Percentiles rank a stretch among this genome's conserved stretches.
These are phyloP conservation scores for Termitomyces heimii DNA, from an alignment of 768 basidiomycete genomes.

Conservation along the genomic window DNA sequence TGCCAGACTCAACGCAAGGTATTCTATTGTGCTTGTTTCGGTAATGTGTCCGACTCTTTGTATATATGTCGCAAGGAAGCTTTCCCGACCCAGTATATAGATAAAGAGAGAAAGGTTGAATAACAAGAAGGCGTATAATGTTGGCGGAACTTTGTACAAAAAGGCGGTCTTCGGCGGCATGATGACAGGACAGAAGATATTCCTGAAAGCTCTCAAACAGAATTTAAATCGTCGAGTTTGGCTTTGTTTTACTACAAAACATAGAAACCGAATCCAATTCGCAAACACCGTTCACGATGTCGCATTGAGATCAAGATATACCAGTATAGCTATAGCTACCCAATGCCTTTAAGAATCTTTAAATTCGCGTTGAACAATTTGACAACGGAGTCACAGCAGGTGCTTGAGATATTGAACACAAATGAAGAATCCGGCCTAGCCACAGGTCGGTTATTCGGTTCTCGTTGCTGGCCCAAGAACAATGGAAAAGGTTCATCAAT, in stretches of 20 bases:
- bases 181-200: neutral
- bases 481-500: neutral
- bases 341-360: neutral
- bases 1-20: neutral
- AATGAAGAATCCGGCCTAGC: neutral
- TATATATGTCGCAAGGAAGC: neutral
- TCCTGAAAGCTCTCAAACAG: neutral
- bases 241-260: neutral
- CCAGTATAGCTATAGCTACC: neutral
- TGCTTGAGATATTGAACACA: too few relatives aligned
- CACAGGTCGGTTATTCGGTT: neutral
- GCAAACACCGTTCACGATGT: neutral
- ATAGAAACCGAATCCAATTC: neutral
- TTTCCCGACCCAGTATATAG: neutral
- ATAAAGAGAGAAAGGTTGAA: neutral
- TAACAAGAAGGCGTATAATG: neutral
- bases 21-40: neutral
- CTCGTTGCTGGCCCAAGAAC: neutral
- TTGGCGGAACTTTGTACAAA: neutral
- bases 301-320: neutral
- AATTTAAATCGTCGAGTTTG: neutral
- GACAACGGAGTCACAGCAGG: neutral
- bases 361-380: neutral
- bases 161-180: neutral
- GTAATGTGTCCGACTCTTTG: too few relatives aligned